Conservation (phyloP, 2,329 filamentous ascomycete species). For the Stylonectria norvegica region DNA sequence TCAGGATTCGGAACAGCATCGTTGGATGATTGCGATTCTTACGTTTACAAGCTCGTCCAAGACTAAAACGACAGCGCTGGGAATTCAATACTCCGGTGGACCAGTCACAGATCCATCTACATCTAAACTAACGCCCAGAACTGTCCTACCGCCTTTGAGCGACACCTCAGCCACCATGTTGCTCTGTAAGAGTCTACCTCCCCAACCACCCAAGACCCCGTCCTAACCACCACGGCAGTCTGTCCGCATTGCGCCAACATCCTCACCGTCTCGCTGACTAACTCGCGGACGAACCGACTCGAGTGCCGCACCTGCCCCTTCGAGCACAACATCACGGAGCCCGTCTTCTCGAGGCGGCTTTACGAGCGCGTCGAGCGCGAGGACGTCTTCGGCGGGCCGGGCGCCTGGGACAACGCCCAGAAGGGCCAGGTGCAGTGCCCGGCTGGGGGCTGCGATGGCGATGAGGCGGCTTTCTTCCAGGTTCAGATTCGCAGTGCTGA, state of each 20-base stretch:
- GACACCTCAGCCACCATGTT: conserved; percentile 48
- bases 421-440: conserved; percentile 81
- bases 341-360: conserved; percentile 77
- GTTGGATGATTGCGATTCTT: too few relatives aligned
- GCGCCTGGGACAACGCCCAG: conserved; percentile 88
- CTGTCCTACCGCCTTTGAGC: too few relatives aligned
- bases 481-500: conserved; percentile 97
- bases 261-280: conserved; percentile 66
- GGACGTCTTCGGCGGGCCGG: conserved; percentile 82
- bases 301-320: conserved; percentile 96
- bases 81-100: too few relatives aligned
- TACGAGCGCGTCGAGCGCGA: conserved; percentile 86
- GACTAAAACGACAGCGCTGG: too few relatives aligned
- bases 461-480: conserved; percentile 90
- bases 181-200: conserved; percentile 52
- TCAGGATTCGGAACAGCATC: too few relatives aligned
- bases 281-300: conserved; percentile 69
- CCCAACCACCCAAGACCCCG: conserved; percentile 5
- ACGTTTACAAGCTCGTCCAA: too few relatives aligned
- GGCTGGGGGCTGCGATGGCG: conserved; percentile 73
- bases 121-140: too few relatives aligned
- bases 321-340: conserved; percentile 75
- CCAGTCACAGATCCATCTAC: neutral
- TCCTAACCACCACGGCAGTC: conserved; percentile 48
- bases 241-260: conserved; percentile 83